A percentile compares a stretch with the other conserved stretches of the same genome.
These are phyloP conservation scores for Colletotrichum shisoi DNA, from an alignment of 2,329 filamentous ascomycete genomes.

Conservation along the genomic window DNA sequence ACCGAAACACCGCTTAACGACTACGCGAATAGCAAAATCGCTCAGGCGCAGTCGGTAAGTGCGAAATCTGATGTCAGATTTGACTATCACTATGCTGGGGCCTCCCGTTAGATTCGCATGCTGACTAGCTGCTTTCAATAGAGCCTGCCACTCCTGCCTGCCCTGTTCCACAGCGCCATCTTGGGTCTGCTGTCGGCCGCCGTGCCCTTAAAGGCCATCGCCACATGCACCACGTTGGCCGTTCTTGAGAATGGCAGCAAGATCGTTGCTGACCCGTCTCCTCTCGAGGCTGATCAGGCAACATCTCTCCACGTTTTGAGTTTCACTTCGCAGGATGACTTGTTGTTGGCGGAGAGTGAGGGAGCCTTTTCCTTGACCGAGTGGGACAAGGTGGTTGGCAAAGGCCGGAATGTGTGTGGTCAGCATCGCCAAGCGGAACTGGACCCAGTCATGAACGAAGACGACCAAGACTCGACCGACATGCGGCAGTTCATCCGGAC, in stretches of 20 bases:
- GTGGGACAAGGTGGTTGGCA: slow-evolving; percentile 75
- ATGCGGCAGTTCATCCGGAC: slow-evolving; percentile 70
- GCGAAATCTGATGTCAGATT: not conserved
- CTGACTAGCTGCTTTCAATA: slow-evolving; percentile 50
- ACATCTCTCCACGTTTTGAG: slow-evolving; percentile 82
- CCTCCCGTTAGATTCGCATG: slow-evolving; percentile 15
- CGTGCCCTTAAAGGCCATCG: slow-evolving; percentile 78
- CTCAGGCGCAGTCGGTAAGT: slow-evolving; percentile 68
- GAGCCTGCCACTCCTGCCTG: slow-evolving; percentile 82
- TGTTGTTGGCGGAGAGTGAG: slow-evolving; percentile 82
- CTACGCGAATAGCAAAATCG: slow-evolving; percentile 66
- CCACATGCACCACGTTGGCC: slow-evolving; percentile 71
- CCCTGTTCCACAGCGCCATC: slow-evolving; percentile 80
- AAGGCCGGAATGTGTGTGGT: slow-evolving; percentile 72
- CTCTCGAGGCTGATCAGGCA: slow-evolving; percentile 67
- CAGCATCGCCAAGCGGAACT: slow-evolving; percentile 49
- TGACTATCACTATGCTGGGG: not conserved
- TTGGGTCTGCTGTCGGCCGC: slow-evolving; percentile 82
- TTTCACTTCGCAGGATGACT: slow-evolving; percentile 76
- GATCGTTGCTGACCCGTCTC: slow-evolving; percentile 67
- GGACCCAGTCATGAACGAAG: slow-evolving; percentile 58
- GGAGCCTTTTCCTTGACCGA: slow-evolving; percentile 77
- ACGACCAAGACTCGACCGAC: slow-evolving; percentile 55
- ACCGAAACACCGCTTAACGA: slow-evolving; percentile 73
- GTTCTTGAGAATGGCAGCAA: slow-evolving; percentile 55